A percentile compares a stretch with the other conserved stretches of the same genome.
phyloP scores from a whole-genome alignment of 768 basidiomycete species.

The Pulveroboletus sp. region DNA sequence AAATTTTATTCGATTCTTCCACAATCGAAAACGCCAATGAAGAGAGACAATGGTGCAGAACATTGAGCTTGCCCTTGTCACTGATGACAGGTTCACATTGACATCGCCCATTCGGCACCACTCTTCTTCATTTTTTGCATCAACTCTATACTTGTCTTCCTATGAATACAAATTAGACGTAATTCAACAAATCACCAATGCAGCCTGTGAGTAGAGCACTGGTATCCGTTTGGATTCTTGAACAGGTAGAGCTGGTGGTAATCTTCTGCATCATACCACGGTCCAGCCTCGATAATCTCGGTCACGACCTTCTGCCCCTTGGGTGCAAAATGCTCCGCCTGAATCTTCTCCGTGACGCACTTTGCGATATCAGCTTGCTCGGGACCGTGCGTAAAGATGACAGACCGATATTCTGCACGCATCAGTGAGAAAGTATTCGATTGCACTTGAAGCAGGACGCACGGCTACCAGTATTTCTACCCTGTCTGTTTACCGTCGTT shows the following conservation, averaged over 20 bases:
- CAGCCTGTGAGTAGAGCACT: conserved; percentile 84
- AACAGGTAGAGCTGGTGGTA: conserved; percentile 81
- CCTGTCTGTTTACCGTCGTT: conserved; percentile 79
- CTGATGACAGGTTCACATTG: conserved; percentile 43
- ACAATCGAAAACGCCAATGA: conserved; percentile 51
- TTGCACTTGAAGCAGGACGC: conserved; percentile 26
- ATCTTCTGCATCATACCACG: conserved; percentile 83
- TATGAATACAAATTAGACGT: background rate
- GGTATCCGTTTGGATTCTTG: conserved; percentile 85
- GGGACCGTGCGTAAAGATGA: conserved; percentile 75
- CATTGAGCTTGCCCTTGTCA: conserved; percentile 48
- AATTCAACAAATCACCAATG: conserved; percentile 58
- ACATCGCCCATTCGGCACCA: conserved; percentile 67
- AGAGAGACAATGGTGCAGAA: conserved; percentile 55
- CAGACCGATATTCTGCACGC: conserved; percentile 82
- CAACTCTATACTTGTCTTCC: too few relatives aligned
- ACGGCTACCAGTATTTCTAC: conserved; percentile 78
- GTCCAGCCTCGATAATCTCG: conserved; percentile 60
- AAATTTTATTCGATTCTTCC: conserved; percentile 37
- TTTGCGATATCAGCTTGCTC: conserved; percentile 74
- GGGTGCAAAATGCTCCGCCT: conserved; percentile 77
- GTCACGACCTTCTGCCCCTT: conserved; percentile 77
- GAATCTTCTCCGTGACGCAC: conserved; percentile 78
- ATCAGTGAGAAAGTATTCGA: background rate
- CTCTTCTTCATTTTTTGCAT: conserved; percentile 37